phyloP scores from a whole-genome alignment of 352 stramenopile genomes.

The Thalassiosira exigua region DNA sequence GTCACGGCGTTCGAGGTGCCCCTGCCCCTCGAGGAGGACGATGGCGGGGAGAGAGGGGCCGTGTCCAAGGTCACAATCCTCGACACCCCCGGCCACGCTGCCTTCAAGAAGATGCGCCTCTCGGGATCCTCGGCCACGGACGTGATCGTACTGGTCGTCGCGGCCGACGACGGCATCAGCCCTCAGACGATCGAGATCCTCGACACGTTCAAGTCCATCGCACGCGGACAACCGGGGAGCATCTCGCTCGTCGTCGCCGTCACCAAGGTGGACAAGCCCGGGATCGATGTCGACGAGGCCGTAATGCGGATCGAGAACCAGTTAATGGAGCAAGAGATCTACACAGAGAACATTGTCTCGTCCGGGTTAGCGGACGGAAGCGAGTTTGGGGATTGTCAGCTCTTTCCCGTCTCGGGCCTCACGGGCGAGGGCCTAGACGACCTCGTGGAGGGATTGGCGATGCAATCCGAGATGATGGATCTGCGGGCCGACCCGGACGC shows the following conservation, averaged over 20 bases:
- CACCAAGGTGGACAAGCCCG: conserved; percentile 92
- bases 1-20: conserved; percentile 94
- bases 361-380: conserved; percentile 61
- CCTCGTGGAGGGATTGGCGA: conserved; percentile 75
- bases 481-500: conserved; percentile 67
- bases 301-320: conserved; percentile 82
- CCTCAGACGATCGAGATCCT: conserved; percentile 96
- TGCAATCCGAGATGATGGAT: conserved; percentile 84
- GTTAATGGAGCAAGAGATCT: conserved; percentile 88
- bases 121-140: conserved; percentile 93
- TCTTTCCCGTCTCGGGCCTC: conserved; percentile 94
- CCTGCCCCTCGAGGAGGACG: conserved; percentile 49
- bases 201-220: conserved; percentile 87
- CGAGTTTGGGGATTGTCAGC: conserved; percentile 83
- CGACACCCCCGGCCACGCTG: conserved; percentile 96
- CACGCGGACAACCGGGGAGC: conserved; percentile 87
- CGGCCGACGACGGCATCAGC: conserved; percentile 93
- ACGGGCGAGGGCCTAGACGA: conserved; percentile 88
- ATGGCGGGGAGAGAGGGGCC: conserved; percentile 3
- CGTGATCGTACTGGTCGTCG: conserved; percentile 93
- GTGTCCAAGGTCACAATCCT: conserved; percentile 90
- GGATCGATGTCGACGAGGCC: conserved; percentile 80
- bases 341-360: conserved; percentile 87
- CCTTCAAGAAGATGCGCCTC: conserved; percentile 95
- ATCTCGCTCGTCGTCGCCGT: conserved; percentile 95